Evolutionary conservation across 2,329 filamentous ascomycete genomes (phyloP), one percentile per base, ranked within the genome.

Genomic region (Botrytis fabae): DNA sequence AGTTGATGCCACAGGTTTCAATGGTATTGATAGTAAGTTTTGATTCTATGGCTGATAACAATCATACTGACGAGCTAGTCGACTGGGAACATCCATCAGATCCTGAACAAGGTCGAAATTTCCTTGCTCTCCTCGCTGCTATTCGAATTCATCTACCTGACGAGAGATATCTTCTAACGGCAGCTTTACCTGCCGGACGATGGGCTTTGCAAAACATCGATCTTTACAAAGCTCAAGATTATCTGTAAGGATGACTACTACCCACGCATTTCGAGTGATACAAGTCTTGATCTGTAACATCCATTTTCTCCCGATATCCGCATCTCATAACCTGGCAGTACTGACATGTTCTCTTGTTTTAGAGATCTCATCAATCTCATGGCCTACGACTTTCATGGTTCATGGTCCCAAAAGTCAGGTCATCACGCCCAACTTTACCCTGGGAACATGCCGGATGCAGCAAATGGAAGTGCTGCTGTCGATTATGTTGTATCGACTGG

Each of bases 81-180:
- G 91, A 92, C 78, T 96, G 93, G 93, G 90, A 94, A 80, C 92
- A 93, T 77, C 93, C 93, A 2, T 86, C 86, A 71, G 86, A 92
- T 79, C 80, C 85, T 2, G 84, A 89, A 70, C 88, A 95, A 81
- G 92, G 92, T 38, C 84, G 86, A 75, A 87, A 94, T 80, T 95
- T 94, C 79, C 82, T 94, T 62, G 85, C 87, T 28, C 86, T 96
- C 40, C 85, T 95, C 44, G 88, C 89, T 16, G 85, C 88, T 28
- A 83, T 93, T 69, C 90, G 93, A 73, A 83, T 89, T 73, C 86
- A 90, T 72, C 85, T 95, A n/a, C 90, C 91, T 22, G 85, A 89
- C 46, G 90, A 92, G 59, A 85, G 86, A 61, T 95, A 91, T 81
- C 84, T 92, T 16, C 83, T 96, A 40, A 92, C 92, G 16, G 90